A percentile compares a stretch with the other conserved stretches of the same genome.
Conservation (phyloP, 495 filamentous ascomycete species). For the Penicillium parvum region DNA sequence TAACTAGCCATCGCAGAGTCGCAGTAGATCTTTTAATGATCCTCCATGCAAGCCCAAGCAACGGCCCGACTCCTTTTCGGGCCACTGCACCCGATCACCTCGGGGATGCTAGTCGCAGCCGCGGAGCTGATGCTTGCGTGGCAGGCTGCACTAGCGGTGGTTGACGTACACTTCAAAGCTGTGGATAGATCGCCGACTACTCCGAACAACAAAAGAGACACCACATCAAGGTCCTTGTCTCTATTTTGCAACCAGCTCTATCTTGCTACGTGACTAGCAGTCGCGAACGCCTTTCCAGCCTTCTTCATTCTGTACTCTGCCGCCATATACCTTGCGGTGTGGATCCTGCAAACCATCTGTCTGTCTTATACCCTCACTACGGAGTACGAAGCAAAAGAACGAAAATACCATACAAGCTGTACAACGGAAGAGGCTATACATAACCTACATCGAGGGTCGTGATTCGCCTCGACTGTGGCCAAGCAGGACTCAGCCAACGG, state of each 20-base stretch:
- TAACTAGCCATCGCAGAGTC: too few relatives aligned
- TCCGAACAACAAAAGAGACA: too few relatives aligned
- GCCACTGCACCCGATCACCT: constrained; percentile 1
- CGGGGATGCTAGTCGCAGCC: constrained; percentile 5
- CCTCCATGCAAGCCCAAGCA: too few relatives aligned
- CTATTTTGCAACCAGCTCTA: too few relatives aligned
- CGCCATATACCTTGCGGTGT: neutral
- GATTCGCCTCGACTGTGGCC: neutral
- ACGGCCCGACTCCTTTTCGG: neutral
- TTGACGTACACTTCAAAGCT: constrained; percentile 1
- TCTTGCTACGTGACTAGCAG: too few relatives aligned
- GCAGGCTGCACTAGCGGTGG: constrained; percentile 8
- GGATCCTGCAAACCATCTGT: neutral
- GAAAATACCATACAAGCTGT: too few relatives aligned
- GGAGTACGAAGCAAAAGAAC: too few relatives aligned
- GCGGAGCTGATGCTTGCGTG: constrained; percentile 7
- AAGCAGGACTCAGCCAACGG: neutral
- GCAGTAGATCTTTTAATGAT: too few relatives aligned
- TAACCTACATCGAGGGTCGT: neutral
- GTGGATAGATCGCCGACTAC: too few relatives aligned
- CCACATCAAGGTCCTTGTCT: too few relatives aligned
- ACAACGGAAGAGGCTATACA: too few relatives aligned
- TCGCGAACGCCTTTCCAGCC: neutral
- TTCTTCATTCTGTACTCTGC: neutral
- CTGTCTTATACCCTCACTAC: neutral